These are phyloP conservation scores for Ceratobasidium sp. DNA, from an alignment of 1,284 basidiomycete genomes.

Conservation along the genomic window DNA sequence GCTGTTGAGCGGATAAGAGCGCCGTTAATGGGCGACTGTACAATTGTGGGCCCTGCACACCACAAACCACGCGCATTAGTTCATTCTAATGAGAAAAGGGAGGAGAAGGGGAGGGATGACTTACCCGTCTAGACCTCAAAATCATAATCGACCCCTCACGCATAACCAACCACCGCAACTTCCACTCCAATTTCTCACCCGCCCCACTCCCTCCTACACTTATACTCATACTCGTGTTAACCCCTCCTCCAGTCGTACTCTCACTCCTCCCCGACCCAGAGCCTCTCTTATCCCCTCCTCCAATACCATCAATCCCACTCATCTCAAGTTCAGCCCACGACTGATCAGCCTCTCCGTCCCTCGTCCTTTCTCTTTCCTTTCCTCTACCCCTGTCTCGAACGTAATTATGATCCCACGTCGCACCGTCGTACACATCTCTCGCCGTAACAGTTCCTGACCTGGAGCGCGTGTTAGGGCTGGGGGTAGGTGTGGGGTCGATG, in stretches of 20 bases:
- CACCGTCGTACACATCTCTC: conserved; percentile 34
- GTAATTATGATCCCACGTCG: conserved; percentile 7
- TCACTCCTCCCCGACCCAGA: not conserved
- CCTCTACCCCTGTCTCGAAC: conserved; percentile 37
- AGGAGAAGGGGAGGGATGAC: not conserved
- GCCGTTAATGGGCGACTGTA: not conserved
- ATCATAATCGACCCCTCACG: conserved; percentile 21
- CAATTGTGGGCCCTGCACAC: conserved; percentile 4
- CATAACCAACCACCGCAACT: conserved; percentile 20
- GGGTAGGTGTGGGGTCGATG: conserved; percentile 38
- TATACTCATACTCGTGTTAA: not conserved
- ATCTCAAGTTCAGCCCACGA: conserved; percentile 44
- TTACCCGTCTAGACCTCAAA: not conserved
- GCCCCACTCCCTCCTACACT: not conserved
- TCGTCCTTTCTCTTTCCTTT: conserved; percentile 17
- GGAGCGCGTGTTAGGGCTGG: conserved; percentile 38
- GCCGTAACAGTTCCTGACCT: conserved; percentile 41
- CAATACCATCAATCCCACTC: conserved; percentile 44
- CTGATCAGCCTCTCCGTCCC: no score
- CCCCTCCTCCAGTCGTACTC: not conserved
- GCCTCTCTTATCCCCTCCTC: not conserved
- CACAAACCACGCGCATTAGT: not conserved
- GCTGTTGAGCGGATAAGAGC: conserved; percentile 25
- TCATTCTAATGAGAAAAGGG: not conserved
- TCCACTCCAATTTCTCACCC: conserved; percentile 38